A percentile compares a stretch with the other conserved stretches of the same genome.
These are phyloP conservation scores for Talinum fruticosum DNA, from an alignment of 148 eudicot species.

Conservation along the genomic window DNA sequence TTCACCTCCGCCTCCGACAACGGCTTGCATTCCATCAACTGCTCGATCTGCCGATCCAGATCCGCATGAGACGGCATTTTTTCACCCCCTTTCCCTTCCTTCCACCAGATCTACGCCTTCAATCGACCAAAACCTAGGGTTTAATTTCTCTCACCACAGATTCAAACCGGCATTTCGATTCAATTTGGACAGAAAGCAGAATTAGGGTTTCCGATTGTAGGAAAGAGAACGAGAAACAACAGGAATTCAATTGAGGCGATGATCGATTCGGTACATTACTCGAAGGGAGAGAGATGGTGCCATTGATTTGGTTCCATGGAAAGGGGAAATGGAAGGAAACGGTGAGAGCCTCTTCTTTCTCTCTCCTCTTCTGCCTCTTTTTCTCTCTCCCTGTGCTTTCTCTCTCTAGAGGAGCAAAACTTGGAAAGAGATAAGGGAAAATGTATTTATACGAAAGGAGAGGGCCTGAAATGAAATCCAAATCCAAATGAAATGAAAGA, in stretches of 20 bases:
- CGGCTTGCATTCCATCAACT: constrained; percentile 91
- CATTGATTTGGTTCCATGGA: constrained; percentile 34
- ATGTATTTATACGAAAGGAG: constrained; percentile 21
- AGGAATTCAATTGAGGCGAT: neutral
- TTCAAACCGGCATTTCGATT: constrained; percentile 16
- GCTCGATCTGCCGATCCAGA: constrained; percentile 84
- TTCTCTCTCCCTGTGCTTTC: constrained; percentile 19
- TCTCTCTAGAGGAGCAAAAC: constrained; percentile 33
- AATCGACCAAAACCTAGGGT: neutral
- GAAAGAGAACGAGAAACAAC: neutral
- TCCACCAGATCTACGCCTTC: neutral
- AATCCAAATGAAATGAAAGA: constrained; percentile 31
- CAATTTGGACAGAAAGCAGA: constrained; percentile 20
- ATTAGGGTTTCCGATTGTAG: constrained; percentile 28
- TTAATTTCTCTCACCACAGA: constrained; percentile 16
- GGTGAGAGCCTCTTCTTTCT: neutral
- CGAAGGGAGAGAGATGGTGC: constrained; percentile 5
- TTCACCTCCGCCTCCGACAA: constrained; percentile 76
- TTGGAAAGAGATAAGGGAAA: constrained; percentile 16
- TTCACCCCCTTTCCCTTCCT: neutral
- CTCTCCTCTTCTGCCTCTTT: no score
- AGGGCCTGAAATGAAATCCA: constrained; percentile 38
- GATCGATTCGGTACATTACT: constrained; percentile 8
- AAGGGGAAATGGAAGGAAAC: neutral
- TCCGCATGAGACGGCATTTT: constrained; percentile 74